phyloP scores from a whole-genome alignment of 73 alveolate genomes.

The Stentor coeruleus region DNA sequence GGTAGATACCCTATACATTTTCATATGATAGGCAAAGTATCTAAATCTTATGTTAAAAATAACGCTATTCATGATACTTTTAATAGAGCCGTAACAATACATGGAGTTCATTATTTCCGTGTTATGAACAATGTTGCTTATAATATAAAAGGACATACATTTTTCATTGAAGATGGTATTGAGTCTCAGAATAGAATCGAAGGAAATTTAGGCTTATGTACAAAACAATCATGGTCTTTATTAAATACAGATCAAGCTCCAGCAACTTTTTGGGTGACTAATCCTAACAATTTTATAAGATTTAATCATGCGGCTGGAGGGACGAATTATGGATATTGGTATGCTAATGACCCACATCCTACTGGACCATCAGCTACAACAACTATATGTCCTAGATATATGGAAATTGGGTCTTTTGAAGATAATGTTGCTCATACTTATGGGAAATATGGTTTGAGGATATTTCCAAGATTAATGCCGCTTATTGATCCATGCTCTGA shows the following conservation, averaged over 20 bases:
- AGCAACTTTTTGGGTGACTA: constrained; percentile 79
- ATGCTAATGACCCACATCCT: constrained; percentile 54
- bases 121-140: constrained; percentile 64
- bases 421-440: constrained; percentile 82
- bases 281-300: constrained; percentile 65
- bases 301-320: constrained; percentile 83
- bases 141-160: constrained; percentile 73
- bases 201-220: constrained; percentile 54
- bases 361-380: constrained; percentile 67
- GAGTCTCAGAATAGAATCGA: constrained; percentile 64
- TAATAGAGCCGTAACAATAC: constrained; percentile 74
- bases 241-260: constrained; percentile 77
- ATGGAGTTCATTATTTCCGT: constrained; percentile 63
- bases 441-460: constrained; percentile 80
- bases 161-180: constrained; percentile 79
- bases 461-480: background rate
- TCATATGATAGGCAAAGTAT: constrained; percentile 72
- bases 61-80: constrained; percentile 69
- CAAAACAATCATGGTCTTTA: constrained; percentile 50
- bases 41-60: constrained; percentile 63
- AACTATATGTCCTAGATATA: constrained; percentile 69
- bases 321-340: constrained; percentile 85
- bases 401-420: constrained; percentile 55
- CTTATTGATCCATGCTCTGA: constrained; percentile 34
- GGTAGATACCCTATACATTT: constrained; percentile 87